These are phyloP conservation scores for Hericium alpestre DNA, from an alignment of 768 basidiomycete genomes.

Conservation along the genomic window DNA sequence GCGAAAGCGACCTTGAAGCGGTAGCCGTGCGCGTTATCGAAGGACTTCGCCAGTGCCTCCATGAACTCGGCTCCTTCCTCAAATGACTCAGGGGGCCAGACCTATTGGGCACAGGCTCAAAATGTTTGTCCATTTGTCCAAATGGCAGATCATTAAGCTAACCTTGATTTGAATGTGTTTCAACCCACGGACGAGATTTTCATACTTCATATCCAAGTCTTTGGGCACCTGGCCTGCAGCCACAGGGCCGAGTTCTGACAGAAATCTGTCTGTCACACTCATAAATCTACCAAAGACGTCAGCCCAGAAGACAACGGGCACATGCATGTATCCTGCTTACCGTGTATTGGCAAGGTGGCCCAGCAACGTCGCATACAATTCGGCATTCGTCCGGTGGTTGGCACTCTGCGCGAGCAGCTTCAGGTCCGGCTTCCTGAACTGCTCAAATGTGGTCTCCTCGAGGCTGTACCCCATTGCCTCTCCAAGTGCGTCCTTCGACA, in stretches of 20 bases:
- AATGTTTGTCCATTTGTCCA: slow-evolving; percentile 3
- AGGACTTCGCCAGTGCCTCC: slow-evolving; percentile 72
- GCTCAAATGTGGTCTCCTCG: slow-evolving; percentile 85
- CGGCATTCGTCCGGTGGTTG: slow-evolving; percentile 74
- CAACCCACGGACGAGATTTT: slow-evolving; percentile 75
- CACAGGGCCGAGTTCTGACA: slow-evolving; percentile 67
- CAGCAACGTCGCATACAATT: slow-evolving; percentile 74
- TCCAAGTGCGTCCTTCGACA: slow-evolving; percentile 68
- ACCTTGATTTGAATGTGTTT: slow-evolving; percentile 79
- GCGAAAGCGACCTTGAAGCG: slow-evolving; percentile 79
- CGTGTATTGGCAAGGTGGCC: slow-evolving; percentile 75
- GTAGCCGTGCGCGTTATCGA: slow-evolving; percentile 73
- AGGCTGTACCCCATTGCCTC: slow-evolving; percentile 68
- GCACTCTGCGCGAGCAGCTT: slow-evolving; percentile 55
- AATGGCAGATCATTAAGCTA: neutral
- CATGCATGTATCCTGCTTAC: slow-evolving; percentile 30
- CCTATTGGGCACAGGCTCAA: slow-evolving; percentile 31
- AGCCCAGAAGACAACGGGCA: neutral
- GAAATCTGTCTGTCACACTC: slow-evolving; percentile 87
- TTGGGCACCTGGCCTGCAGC: slow-evolving; percentile 68
- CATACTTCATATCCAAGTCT: slow-evolving; percentile 73
- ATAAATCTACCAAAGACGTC: slow-evolving; percentile 47
- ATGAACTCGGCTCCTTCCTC: slow-evolving; percentile 91
- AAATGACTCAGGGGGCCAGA: slow-evolving; percentile 88
- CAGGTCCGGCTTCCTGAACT: slow-evolving; percentile 62